A percentile compares a stretch with the other conserved stretches of the same genome.
These are phyloP conservation scores for Gonapodya prolifera DNA, from an alignment of 192 early-diverging fungal species.

Conservation along the genomic window DNA sequence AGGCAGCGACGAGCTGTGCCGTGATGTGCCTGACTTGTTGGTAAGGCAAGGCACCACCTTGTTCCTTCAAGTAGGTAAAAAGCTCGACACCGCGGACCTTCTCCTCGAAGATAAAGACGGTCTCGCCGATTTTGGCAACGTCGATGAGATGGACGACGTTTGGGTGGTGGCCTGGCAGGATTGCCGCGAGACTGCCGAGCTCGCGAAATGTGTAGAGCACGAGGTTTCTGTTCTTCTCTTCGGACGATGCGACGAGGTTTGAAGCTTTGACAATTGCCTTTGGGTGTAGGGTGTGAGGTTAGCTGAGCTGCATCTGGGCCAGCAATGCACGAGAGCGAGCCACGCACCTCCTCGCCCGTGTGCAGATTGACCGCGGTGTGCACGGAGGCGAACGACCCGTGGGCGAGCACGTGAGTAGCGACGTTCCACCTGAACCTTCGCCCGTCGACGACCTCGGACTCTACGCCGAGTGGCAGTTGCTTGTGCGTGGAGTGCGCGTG, in stretches of 20 bases:
- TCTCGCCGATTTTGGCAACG: neutral
- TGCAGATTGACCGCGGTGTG: neutral
- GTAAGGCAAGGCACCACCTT: neutral
- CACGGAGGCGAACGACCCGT: neutral
- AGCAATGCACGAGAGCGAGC: neutral
- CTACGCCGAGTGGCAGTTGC: neutral
- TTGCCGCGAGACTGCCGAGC: neutral
- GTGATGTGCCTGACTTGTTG: neutral
- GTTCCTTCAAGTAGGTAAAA: neutral
- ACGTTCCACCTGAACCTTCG: neutral
- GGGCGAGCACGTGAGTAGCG: neutral
- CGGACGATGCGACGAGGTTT: neutral
- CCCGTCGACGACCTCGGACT: neutral
- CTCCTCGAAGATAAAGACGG: neutral
- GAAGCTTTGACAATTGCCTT: neutral
- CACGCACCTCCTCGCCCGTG: neutral
- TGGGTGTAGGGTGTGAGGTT: neutral
- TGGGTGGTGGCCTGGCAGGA: neutral
- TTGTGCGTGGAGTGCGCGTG: too few species aligned
- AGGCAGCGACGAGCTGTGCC: neutral
- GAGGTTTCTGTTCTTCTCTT: neutral
- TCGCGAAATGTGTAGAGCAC: neutral
- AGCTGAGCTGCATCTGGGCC: neutral
- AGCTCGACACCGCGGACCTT: neutral
- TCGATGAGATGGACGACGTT: neutral